These are phyloP conservation scores for Omphalea diandra DNA, from an alignment of 441 rosid genomes.

Conservation along the genomic window DNA sequence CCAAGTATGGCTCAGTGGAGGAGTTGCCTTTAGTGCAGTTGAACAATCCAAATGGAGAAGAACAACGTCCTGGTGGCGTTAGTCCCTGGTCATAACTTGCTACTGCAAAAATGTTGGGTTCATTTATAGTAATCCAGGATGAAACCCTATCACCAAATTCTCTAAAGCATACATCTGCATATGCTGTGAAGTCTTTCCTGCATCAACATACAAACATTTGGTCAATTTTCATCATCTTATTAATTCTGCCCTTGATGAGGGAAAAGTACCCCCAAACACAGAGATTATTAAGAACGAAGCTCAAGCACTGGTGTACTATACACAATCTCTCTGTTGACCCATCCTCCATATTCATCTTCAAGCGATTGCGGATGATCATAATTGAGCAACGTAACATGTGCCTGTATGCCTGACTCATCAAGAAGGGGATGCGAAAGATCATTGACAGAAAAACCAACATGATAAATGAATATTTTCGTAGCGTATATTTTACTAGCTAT, in stretches of 20 bases:
- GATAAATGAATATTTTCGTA: too few species aligned
- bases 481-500: background rate
- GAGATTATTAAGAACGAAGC: background rate
- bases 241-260: background rate
- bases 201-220: constrained; percentile 14
- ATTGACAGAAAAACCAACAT: background rate
- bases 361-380: constrained; percentile 61
- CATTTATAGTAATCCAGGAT: constrained; percentile 57
- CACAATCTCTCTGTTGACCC: constrained; percentile 46
- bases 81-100: constrained; percentile 47
- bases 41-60: constrained; percentile 37
- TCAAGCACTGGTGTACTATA: constrained; percentile 23
- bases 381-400: constrained; percentile 56
- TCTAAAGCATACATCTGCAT: constrained; percentile 68
- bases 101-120: constrained; percentile 43
- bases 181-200: constrained; percentile 63
- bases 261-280: background rate
- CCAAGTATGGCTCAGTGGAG: too few species aligned
- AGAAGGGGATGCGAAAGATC: background rate
- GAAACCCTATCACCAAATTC: constrained; percentile 62
- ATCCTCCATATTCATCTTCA: constrained; percentile 74
- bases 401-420: constrained; percentile 68
- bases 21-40: too few species aligned
- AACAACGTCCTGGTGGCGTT: constrained; percentile 49
- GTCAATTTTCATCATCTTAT: background rate